Conservation (phyloP, 108 stramenopile genomes). For the Tribonema minus region DNA sequence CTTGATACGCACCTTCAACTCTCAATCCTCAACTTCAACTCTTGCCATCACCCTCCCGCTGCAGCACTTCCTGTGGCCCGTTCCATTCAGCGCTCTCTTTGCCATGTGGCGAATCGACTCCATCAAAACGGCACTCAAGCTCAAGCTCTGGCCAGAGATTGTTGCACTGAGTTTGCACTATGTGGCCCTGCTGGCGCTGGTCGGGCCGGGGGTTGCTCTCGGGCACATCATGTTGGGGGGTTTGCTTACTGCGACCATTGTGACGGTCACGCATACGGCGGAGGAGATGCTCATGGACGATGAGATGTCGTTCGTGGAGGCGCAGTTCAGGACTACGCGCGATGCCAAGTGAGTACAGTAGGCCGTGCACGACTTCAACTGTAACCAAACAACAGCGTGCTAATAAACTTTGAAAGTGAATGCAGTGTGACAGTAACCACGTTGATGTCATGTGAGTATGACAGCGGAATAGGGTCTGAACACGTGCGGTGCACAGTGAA, state of each 20-base stretch:
- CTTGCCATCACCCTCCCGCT: no score
- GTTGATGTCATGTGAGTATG: no score
- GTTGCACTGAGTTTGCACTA: slow-evolving; percentile 63
- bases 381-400: slow-evolving; percentile 77
- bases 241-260: slow-evolving; percentile 78
- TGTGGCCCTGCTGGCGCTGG: slow-evolving; percentile 64
- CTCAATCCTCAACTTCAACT: no score
- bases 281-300: slow-evolving; percentile 80
- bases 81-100: slow-evolving; percentile 78
- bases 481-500: no score
- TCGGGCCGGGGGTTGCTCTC: slow-evolving; percentile 70
- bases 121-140: slow-evolving; percentile 40
- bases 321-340: slow-evolving; percentile 79
- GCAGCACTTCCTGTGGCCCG: slow-evolving; percentile 75
- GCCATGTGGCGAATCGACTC: slow-evolving; percentile 81
- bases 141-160: neutral
- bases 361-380: no score
- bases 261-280: slow-evolving; percentile 84
- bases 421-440: no score
- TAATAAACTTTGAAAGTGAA: no score
- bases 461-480: no score
- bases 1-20: no score
- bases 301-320: slow-evolving; percentile 78
- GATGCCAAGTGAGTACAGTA: slow-evolving; percentile 64
- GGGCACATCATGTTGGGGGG: slow-evolving; percentile 80